phyloP scores from a whole-genome alignment of 2,329 filamentous ascomycete genomes.

The Shiraia sp. region DNA sequence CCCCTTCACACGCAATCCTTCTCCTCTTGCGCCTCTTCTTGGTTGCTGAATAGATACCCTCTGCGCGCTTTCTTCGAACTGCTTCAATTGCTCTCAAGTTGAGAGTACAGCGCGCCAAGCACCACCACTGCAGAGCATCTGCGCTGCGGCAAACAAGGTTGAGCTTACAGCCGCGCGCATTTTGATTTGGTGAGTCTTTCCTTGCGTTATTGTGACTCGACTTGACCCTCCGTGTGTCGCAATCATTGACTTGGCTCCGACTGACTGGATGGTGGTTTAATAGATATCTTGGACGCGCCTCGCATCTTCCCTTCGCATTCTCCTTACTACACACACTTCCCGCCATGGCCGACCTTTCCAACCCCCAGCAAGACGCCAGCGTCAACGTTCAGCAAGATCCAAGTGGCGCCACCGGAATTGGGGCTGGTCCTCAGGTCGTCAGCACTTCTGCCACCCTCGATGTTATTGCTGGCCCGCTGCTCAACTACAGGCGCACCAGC shows the following conservation, averaged over 20 bases:
- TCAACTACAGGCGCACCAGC: constrained; percentile 79
- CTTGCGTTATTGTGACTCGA: too few species aligned
- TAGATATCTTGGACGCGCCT: constrained; percentile 8
- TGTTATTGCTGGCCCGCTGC: constrained; percentile 71
- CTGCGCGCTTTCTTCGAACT: background rate
- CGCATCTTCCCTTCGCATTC: background rate
- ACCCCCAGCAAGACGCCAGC: constrained; percentile 23
- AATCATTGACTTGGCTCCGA: constrained; percentile 6
- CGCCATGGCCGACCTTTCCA: constrained; percentile 10
- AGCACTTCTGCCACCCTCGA: constrained; percentile 53
- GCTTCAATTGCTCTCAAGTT: background rate
- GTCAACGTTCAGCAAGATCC: constrained; percentile 21
- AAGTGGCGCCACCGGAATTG: constrained; percentile 43
- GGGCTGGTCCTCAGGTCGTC: constrained; percentile 48
- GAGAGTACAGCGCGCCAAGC: too few species aligned
- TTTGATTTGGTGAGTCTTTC: constrained; percentile 14
- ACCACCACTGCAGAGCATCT: constrained; percentile 3
- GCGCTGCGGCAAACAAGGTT: constrained; percentile 6
- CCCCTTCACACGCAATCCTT: constrained; percentile 5
- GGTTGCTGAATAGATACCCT: background rate
- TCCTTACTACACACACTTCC: background rate
- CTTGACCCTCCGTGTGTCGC: too few species aligned
- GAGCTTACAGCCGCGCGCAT: constrained; percentile 20
- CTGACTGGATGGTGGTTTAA: constrained; percentile 12
- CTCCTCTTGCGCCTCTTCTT: constrained; percentile 5